These are phyloP conservation scores for Amborella trichopoda DNA, from an alignment of 164 flowering plant species.

Conservation along the genomic window DNA sequence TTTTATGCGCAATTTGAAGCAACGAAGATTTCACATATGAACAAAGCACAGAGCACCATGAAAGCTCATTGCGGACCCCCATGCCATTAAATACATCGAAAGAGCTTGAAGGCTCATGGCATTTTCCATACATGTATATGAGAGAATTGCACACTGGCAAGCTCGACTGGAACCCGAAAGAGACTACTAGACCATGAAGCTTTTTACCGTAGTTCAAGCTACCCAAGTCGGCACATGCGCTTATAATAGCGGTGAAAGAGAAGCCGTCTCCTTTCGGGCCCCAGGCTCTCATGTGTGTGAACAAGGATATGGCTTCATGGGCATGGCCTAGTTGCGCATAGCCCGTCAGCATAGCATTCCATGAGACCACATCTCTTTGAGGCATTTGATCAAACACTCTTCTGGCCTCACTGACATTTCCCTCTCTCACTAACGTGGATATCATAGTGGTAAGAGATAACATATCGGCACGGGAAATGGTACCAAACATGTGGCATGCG, in stretches of 20 bases:
- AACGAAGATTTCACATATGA: conserved; percentile 30
- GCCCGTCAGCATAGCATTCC: conserved; percentile 52
- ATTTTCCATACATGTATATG: conserved; percentile 69
- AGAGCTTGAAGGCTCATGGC: conserved; percentile 26
- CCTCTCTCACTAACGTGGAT: conserved; percentile 19
- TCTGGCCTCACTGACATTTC: conserved; percentile 27
- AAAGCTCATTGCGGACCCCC: conserved; percentile 32
- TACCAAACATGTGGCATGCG: too few relatives aligned
- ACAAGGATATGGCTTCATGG: conserved; percentile 32
- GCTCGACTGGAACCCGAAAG: conserved; percentile 27
- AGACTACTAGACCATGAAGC: conserved; percentile 37
- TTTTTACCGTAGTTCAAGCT: conserved; percentile 27
- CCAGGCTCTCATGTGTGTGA: conserved; percentile 32
- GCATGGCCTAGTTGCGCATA: conserved; percentile 36
- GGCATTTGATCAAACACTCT: conserved; percentile 61
- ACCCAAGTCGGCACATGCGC: conserved; percentile 23
- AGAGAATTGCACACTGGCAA: conserved; percentile 56
- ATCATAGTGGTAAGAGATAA: conserved; percentile 25
- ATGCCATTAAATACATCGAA: conserved; percentile 36
- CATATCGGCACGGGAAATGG: conserved; percentile 15
- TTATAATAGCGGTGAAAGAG: conserved; percentile 49
- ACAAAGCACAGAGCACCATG: conserved; percentile 67
- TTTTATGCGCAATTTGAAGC: conserved; percentile 20
- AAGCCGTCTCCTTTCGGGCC: conserved; percentile 31
- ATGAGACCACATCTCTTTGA: conserved; percentile 33